Evolutionary conservation across 306 rosid species (phyloP).

Genomic region (Fragaria iinumae): DNA sequence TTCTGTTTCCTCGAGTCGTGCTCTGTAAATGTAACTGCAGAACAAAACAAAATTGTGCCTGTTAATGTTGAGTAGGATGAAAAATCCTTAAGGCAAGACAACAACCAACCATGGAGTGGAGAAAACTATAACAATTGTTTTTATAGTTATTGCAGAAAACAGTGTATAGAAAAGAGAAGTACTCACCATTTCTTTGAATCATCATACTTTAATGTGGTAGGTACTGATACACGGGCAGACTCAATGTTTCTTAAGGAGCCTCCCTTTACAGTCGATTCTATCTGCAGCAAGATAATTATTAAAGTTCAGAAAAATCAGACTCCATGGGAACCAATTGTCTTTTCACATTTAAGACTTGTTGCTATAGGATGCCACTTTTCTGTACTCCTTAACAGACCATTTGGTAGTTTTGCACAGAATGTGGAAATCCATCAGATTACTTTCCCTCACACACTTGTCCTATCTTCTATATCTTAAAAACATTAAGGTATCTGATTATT

Average conservation of each 20-base stretch:
- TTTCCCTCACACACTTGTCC: background rate
- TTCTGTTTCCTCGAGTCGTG: slow-evolving; percentile 79
- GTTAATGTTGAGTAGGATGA: slow-evolving; percentile 20
- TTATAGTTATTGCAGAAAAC: background rate
- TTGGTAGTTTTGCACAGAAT: background rate
- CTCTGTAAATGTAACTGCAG: slow-evolving; percentile 77
- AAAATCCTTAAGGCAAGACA: background rate
- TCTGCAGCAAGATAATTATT: slow-evolving; percentile 43
- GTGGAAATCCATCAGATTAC: slow-evolving; percentile 1
- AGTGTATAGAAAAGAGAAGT: background rate
- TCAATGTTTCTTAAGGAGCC: slow-evolving; percentile 80
- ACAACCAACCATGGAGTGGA: slow-evolving; percentile 22
- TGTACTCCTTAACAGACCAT: background rate
- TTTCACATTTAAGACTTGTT: slow-evolving; percentile 7
- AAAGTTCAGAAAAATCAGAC: slow-evolving; percentile 9
- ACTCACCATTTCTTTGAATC: slow-evolving; percentile 87
- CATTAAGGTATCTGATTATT: background rate
- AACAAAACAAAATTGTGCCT: slow-evolving; percentile 35
- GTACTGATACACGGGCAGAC: slow-evolving; percentile 91
- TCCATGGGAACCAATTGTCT: background rate
- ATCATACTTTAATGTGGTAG: slow-evolving; percentile 72
- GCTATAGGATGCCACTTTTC: background rate
- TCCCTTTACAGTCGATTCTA: slow-evolving; percentile 83
- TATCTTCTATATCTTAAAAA: background rate
- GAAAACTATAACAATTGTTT: background rate